Percentiles rank a stretch among this genome's conserved stretches.
Conservation (phyloP, 2,329 filamentous ascomycete genomes). For the Fusarium nodosum region DNA sequence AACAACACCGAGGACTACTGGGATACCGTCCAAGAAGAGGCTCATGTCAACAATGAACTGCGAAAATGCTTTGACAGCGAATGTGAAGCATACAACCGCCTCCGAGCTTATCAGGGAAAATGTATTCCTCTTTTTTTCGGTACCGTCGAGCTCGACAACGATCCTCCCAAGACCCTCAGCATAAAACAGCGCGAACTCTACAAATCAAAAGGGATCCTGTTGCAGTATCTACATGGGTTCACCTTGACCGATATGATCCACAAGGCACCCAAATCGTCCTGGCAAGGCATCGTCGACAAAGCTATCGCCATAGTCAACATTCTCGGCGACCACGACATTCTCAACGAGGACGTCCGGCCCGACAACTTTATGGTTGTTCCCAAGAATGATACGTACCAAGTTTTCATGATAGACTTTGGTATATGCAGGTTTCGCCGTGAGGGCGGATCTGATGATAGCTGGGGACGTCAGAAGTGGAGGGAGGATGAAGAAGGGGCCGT, state of each 20-base stretch:
- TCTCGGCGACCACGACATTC: constrained; percentile 43
- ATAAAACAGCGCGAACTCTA: no score
- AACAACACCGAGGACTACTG: no score
- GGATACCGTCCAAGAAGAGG: no score
- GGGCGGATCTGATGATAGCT: constrained; percentile 43
- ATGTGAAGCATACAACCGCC: no score
- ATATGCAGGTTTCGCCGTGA: constrained; percentile 33
- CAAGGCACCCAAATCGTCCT: constrained; percentile 17
- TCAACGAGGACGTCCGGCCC: constrained; percentile 46
- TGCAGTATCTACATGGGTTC: constrained; percentile 43
- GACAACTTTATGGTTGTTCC: constrained; percentile 45
- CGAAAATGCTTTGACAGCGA: no score
- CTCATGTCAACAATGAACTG: no score
- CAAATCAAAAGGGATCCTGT: no score
- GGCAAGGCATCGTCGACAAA: constrained; percentile 34
- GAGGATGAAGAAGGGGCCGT: constrained; percentile 45
- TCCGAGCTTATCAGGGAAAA: no score
- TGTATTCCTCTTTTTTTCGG: no score
- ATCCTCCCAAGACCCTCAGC: no score
- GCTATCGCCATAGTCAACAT: no score
- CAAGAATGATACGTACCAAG: neutral
- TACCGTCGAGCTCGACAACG: no score
- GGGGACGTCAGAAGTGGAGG: constrained; percentile 37
- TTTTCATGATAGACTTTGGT: constrained; percentile 50
- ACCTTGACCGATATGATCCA: constrained; percentile 17